Evolutionary conservation across 306 rosid species (phyloP).

Genomic region (Phaseolus lunatus): DNA sequence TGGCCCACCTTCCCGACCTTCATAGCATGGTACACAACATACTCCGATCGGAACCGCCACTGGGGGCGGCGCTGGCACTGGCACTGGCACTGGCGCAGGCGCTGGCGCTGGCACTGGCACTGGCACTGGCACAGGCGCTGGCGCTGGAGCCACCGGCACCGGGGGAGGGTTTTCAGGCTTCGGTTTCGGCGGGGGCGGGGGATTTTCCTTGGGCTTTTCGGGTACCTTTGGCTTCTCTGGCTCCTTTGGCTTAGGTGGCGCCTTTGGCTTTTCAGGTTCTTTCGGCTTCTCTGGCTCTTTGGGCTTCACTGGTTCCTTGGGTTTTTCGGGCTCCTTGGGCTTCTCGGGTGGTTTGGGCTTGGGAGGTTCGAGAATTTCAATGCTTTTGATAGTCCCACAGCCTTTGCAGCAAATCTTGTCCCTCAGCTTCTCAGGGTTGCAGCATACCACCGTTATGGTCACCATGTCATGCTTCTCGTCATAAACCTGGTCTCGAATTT

Average conservation of each 20-base stretch:
- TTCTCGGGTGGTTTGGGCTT: conserved; percentile 37
- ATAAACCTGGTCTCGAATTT: conserved; percentile 82
- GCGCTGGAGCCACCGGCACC: conserved; percentile 9
- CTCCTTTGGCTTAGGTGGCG: conserved; percentile 1
- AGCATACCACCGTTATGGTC: conserved; percentile 72
- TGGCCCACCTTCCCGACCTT: conserved; percentile 57
- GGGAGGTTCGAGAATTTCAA: conserved; percentile 70
- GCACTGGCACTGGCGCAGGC: not conserved
- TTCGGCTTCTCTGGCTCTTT: not conserved
- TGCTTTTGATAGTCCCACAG: conserved; percentile 60
- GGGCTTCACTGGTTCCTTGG: not conserved
- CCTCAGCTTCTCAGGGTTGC: conserved; percentile 76
- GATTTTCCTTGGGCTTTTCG: not conserved
- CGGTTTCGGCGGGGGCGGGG: conserved; percentile 1
- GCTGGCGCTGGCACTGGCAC: not conserved
- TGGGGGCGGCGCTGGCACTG: not conserved
- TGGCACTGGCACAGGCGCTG: too few relatives aligned
- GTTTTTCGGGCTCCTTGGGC: conserved; percentile 20
- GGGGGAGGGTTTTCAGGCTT: not conserved
- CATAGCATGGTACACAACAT: conserved; percentile 49
- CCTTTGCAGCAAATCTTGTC: conserved; percentile 68
- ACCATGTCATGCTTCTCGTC: conserved; percentile 74
- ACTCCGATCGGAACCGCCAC: conserved; percentile 36
- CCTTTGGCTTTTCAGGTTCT: conserved; percentile 29
- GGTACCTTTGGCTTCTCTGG: not conserved